Conservation (phyloP, 495 filamentous ascomycete genomes). For the Penicillium soppii region DNA sequence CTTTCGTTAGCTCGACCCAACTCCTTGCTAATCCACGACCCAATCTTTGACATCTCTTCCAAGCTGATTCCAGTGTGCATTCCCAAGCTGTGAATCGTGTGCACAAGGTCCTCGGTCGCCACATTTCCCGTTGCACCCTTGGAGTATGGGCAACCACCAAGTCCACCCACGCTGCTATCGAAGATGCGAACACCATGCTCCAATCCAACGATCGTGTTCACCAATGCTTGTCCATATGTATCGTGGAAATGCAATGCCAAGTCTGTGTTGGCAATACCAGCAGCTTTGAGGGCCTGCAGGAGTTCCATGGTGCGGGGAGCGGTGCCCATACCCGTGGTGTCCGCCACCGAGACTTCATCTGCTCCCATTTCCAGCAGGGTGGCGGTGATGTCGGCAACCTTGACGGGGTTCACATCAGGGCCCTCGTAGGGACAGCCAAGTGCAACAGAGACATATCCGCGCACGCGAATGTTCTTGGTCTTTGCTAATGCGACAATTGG, state of each 20-base stretch:
- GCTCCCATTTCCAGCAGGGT: conserved; percentile 90
- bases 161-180: conserved; percentile 83
- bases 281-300: conserved; percentile 65
- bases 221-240: conserved; percentile 91
- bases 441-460: conserved; percentile 93
- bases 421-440: conserved; percentile 95
- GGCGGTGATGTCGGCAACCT: conserved; percentile 81
- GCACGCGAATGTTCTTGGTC: conserved; percentile 67
- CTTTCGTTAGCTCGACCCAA: conserved; percentile 75
- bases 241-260: conserved; percentile 95
- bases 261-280: conserved; percentile 76
- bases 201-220: conserved; percentile 82
- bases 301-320: conserved; percentile 74
- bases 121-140: conserved; percentile 96
- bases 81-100: conserved; percentile 83
- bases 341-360: conserved; percentile 89
- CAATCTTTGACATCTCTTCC: conserved; percentile 76
- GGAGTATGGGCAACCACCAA: conserved; percentile 92
- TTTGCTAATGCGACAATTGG: conserved; percentile 76
- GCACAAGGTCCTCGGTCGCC: conserved; percentile 88
- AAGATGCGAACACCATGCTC: conserved; percentile 89
- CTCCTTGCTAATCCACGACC: conserved; percentile 85
- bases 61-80: conserved; percentile 86
- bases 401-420: conserved; percentile 70
- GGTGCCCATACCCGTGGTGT: conserved; percentile 97